These are phyloP conservation scores for Barnettozyma populi DNA, from an alignment of 805 yeast species.

Conservation along the genomic window DNA sequence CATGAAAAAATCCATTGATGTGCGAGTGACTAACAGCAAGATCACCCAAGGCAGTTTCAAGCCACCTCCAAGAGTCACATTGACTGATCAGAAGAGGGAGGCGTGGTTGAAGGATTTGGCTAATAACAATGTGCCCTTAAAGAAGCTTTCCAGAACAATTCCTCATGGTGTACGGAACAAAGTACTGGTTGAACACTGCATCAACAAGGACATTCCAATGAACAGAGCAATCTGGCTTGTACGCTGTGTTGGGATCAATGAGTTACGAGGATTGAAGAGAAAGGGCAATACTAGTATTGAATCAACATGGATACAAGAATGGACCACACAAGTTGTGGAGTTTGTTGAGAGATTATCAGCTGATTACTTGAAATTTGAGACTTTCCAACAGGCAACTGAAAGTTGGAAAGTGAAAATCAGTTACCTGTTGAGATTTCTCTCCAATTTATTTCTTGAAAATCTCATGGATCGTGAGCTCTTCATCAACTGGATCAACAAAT, in stretches of 20 bases:
- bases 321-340: constrained; percentile 81
- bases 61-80: constrained; percentile 85
- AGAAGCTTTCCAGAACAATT: constrained; percentile 64
- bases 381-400: constrained; percentile 29
- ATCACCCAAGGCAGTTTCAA: constrained; percentile 51
- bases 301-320: constrained; percentile 69
- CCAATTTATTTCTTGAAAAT: constrained; percentile 63
- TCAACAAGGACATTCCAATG: constrained; percentile 62
- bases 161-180: constrained; percentile 88
- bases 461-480: constrained; percentile 59
- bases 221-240: constrained; percentile 89
- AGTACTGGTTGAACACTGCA: constrained; percentile 66
- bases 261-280: constrained; percentile 52
- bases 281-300: constrained; percentile 42
- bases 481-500: constrained; percentile 56
- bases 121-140: constrained; percentile 57
- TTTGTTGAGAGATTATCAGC: constrained; percentile 37
- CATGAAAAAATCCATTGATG: constrained; percentile 42
- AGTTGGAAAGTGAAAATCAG: constrained; percentile 49
- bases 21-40: constrained; percentile 40
- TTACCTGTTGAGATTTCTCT: constrained; percentile 54
- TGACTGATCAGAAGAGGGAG: constrained; percentile 82
- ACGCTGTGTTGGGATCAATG: constrained; percentile 80
- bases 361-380: constrained; percentile 30
- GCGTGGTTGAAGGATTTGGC: constrained; percentile 83